A percentile compares a stretch with the other conserved stretches of the same genome.
phyloP scores from a whole-genome alignment of 2,329 filamentous ascomycete genomes.

The Botryotinia calthae region DNA sequence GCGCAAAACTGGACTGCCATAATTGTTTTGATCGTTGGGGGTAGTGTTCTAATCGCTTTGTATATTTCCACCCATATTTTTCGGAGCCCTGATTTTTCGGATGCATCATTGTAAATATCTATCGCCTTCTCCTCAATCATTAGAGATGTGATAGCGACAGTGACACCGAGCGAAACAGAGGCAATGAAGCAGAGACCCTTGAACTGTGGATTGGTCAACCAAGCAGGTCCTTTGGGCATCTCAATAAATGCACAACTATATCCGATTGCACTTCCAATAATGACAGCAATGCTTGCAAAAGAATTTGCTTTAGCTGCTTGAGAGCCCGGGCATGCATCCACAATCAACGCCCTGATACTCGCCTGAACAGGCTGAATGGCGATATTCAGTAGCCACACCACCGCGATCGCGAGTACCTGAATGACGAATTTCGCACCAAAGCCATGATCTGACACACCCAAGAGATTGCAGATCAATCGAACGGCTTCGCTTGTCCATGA shows the following conservation, averaged over 20 bases:
- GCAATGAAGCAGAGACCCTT: neutral
- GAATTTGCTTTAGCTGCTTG: slow-evolving; percentile 38
- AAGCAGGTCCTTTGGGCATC: neutral
- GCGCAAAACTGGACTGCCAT: neutral
- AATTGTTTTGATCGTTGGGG: neutral
- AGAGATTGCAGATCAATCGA: neutral
- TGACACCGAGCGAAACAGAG: neutral
- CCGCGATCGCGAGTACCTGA: slow-evolving; percentile 47
- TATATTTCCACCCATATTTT: neutral
- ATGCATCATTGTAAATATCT: neutral
- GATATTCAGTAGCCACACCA: slow-evolving; percentile 42
- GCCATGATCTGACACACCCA: neutral
- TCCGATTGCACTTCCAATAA: slow-evolving; percentile 36
- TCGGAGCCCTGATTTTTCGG: neutral
- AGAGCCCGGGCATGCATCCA: slow-evolving; percentile 36
- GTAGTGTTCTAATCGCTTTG: neutral
- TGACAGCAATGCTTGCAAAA: slow-evolving; percentile 35
- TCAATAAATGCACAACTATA: slow-evolving; percentile 24
- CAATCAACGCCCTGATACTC: slow-evolving; percentile 37
- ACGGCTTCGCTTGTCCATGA: neutral
- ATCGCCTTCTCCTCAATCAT: neutral
- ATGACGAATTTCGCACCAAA: neutral
- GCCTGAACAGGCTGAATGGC: slow-evolving; percentile 38
- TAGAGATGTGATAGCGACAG: neutral
- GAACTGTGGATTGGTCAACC: neutral